Evolutionary conservation across 495 filamentous ascomycete genomes (phyloP).

Genomic region (Coniosporium apollinis): DNA sequence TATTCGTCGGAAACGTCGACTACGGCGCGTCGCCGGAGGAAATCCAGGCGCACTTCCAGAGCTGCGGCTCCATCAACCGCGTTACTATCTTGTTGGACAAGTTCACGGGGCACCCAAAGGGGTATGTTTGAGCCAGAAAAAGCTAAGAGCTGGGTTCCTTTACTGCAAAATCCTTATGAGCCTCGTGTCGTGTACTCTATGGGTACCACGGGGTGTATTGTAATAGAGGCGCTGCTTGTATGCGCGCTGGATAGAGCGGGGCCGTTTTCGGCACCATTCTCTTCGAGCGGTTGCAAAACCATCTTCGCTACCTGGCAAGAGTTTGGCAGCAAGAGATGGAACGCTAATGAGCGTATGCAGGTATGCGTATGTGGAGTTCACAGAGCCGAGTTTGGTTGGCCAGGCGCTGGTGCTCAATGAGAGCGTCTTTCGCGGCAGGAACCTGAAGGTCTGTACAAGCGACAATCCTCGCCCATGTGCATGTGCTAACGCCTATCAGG

Average conservation of each 20-base stretch:
- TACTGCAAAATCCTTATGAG: constrained; percentile 9
- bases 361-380: constrained; percentile 98
- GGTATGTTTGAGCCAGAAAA: constrained; percentile 43
- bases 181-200: too few relatives aligned
- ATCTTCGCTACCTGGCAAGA: constrained; percentile 34
- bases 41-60: constrained; percentile 98
- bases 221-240: constrained; percentile 1
- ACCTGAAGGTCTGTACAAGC: constrained; percentile 59
- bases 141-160: constrained; percentile 15
- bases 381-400: constrained; percentile 82
- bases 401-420: constrained; percentile 93
- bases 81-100: constrained; percentile 97
- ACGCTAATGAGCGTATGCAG: constrained; percentile 41
- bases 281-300: background rate
- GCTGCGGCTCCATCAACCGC: constrained; percentile 91
- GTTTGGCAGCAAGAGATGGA: constrained; percentile 27
- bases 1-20: constrained; percentile 98
- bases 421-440: constrained; percentile 86
- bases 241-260: too few relatives aligned
- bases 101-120: constrained; percentile 95
- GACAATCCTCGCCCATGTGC: background rate
- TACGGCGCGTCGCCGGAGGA: constrained; percentile 96
- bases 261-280: too few relatives aligned
- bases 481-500: constrained; percentile 30
- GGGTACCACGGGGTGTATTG: too few relatives aligned